Evolutionary conservation across 2,329 filamentous ascomycete genomes (phyloP).

Genomic region (Colletotrichum tropicale): DNA sequence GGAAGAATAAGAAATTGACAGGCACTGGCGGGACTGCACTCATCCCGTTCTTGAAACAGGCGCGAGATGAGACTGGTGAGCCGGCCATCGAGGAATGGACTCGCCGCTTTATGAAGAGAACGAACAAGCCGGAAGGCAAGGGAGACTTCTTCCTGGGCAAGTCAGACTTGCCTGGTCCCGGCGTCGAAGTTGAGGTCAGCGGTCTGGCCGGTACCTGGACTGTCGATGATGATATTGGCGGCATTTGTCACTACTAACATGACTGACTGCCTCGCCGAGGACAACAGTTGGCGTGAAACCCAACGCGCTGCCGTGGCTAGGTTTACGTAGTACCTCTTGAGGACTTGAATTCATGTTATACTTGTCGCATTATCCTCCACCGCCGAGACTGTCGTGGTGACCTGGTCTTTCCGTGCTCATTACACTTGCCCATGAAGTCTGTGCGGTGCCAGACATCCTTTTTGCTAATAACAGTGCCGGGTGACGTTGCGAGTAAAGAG

Average conservation of each 20-base stretch:
- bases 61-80: conserved; percentile 93
- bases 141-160: conserved; percentile 65
- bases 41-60: conserved; percentile 96
- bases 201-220: conserved; percentile 87
- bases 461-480: not conserved
- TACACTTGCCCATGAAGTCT: not conserved
- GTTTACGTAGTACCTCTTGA: not conserved
- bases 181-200: conserved; percentile 52
- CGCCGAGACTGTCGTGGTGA: not conserved
- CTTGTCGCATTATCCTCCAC: too few relatives aligned
- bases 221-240: conserved; percentile 80
- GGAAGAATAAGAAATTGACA: conserved; percentile 66
- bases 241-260: conserved; percentile 58
- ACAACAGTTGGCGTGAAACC: not conserved
- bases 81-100: conserved; percentile 77
- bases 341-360: not conserved
- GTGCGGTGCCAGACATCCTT: not conserved
- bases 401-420: not conserved
- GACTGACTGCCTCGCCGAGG: not conserved
- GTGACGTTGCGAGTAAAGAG: not conserved
- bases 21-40: conserved; percentile 93
- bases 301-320: not conserved
- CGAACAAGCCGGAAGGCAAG: conserved; percentile 52
- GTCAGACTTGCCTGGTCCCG: conserved; percentile 41
- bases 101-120: conserved; percentile 59